Evolutionary conservation across 768 basidiomycete species (phyloP).

Genomic region (Paxillus ammoniavirescens): DNA sequence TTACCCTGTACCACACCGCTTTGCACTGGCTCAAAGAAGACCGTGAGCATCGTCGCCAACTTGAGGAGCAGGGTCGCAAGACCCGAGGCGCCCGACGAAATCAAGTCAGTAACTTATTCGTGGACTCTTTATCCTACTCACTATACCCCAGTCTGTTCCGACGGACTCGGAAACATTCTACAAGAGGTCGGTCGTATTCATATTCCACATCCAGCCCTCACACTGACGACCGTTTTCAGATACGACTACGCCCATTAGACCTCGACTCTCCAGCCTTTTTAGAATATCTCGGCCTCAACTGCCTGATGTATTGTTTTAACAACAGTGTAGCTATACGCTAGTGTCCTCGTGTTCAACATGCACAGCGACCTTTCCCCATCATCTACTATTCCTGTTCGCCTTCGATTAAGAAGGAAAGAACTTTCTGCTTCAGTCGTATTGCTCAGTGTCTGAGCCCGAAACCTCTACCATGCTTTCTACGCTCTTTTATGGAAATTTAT

Average conservation of each 20-base stretch:
- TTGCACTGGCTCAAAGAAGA: slow-evolving; percentile 89
- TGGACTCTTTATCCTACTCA: slow-evolving; percentile 2
- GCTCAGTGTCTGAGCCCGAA: no score
- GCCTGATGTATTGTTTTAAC: slow-evolving; percentile 14
- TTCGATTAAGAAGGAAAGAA: no score
- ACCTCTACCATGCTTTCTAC: no score
- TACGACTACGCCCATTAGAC: slow-evolving; percentile 46
- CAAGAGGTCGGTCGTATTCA: slow-evolving; percentile 55
- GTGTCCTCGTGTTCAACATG: slow-evolving; percentile 7
- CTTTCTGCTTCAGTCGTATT: no score
- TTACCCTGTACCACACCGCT: slow-evolving; percentile 65
- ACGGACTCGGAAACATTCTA: slow-evolving; percentile 85
- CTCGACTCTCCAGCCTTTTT: background rate
- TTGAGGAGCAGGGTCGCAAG: slow-evolving; percentile 59
- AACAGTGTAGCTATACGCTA: slow-evolving; percentile 8
- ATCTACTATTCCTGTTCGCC: no score
- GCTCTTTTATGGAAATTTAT: no score
- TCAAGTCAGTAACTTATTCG: slow-evolving; percentile 39
- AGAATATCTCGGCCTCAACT: slow-evolving; percentile 11
- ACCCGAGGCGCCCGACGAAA: slow-evolving; percentile 57
- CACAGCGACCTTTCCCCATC: background rate
- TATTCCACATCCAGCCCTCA: background rate
- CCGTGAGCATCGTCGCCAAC: slow-evolving; percentile 56
- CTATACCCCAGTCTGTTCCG: slow-evolving; percentile 47
- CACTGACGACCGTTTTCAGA: slow-evolving; percentile 28